These are phyloP conservation scores for Lactifluus rugatus DNA, from an alignment of 768 basidiomycete genomes.

Conservation along the genomic window DNA sequence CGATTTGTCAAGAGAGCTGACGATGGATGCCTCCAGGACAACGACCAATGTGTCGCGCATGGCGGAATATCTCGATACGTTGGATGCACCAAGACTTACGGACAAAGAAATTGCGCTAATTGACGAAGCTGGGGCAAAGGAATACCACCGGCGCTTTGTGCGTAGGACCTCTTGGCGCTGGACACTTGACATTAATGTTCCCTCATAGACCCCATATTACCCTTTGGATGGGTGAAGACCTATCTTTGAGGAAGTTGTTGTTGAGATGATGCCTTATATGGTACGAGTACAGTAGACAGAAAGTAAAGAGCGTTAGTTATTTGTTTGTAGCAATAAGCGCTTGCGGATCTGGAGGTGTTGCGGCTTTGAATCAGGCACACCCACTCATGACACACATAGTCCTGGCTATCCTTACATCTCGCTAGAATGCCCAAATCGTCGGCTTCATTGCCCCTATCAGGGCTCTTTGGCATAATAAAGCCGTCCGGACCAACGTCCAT, in stretches of 20 bases:
- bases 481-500: slow-evolving; percentile 92
- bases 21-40: slow-evolving; percentile 25
- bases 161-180: not conserved
- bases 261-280: not conserved
- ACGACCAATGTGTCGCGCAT: slow-evolving; percentile 35
- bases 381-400: too few species aligned
- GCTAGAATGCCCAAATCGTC: slow-evolving; percentile 1
- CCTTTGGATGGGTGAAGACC: slow-evolving; percentile 1
- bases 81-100: slow-evolving; percentile 30
- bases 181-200: not conserved
- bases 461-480: slow-evolving; percentile 80
- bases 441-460: slow-evolving; percentile 55
- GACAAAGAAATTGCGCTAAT: slow-evolving; percentile 24
- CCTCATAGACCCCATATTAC: not conserved
- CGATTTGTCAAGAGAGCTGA: not conserved
- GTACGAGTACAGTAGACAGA: not conserved
- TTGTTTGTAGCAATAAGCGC: too few species aligned
- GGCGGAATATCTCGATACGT: slow-evolving; percentile 38
- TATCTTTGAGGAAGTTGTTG: not conserved
- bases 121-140: slow-evolving; percentile 24
- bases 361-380: not conserved
- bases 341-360: too few species aligned
- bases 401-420: not conserved
- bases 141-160: slow-evolving; percentile 26
- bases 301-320: too few species aligned